Evolutionary conservation across 805 yeast genomes (phyloP).

Genomic region (Candida krabiensis): DNA sequence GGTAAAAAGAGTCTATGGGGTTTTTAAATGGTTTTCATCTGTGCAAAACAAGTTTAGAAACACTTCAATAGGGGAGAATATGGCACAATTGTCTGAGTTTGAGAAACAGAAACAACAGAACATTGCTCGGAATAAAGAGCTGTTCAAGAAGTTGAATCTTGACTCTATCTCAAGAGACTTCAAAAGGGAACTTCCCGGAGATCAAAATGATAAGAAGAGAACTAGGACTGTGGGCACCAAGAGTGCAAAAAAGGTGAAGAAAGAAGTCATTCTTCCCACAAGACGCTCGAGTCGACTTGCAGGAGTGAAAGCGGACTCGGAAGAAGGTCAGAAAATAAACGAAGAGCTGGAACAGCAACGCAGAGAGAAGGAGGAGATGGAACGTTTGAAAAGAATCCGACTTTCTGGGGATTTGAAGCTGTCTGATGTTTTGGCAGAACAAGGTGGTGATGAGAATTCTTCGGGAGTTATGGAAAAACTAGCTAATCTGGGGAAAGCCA

Average conservation of each 20-base stretch:
- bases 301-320: conserved; percentile 49
- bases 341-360: conserved; percentile 37
- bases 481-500: conserved; percentile 44
- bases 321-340: conserved; percentile 49
- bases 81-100: conserved; percentile 53
- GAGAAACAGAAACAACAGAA: conserved; percentile 73
- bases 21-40: too few relatives aligned
- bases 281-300: conserved; percentile 79
- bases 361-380: conserved; percentile 32
- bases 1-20: too few relatives aligned
- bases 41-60: too few relatives aligned
- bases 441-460: conserved; percentile 31
- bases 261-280: conserved; percentile 47
- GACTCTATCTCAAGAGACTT: conserved; percentile 57
- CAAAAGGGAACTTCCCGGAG: conserved; percentile 39
- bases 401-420: conserved; percentile 66
- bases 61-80: too few relatives aligned
- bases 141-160: conserved; percentile 69
- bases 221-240: conserved; percentile 25
- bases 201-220: conserved; percentile 27
- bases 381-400: conserved; percentile 56
- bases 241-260: conserved; percentile 28
- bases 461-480: conserved; percentile 32
- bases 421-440: conserved; percentile 51
- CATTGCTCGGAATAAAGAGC: conserved; percentile 78